A percentile compares a stretch with the other conserved stretches of the same genome.
Evolutionary conservation across 345 rosid species (phyloP).

Genomic region (Gossypium longicalyx): DNA sequence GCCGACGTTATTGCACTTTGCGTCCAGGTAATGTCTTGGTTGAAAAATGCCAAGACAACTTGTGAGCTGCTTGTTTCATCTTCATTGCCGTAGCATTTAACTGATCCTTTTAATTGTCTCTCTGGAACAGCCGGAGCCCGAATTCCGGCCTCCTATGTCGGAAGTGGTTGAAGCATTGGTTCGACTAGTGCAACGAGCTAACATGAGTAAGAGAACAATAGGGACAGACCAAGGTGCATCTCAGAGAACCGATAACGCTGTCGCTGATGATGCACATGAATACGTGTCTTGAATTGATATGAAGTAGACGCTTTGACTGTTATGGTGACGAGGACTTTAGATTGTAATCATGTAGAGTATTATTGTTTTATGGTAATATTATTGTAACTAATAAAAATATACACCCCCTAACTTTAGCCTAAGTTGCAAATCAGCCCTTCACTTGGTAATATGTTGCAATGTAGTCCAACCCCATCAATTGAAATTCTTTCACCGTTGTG

Average conservation of each 20-base stretch:
- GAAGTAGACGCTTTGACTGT: background rate
- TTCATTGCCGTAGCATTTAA: background rate
- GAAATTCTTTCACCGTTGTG: background rate
- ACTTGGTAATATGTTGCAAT: conserved; percentile 7
- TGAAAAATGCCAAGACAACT: background rate
- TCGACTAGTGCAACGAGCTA: conserved; percentile 86
- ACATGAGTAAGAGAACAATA: conserved; percentile 92
- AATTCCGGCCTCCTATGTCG: conserved; percentile 96
- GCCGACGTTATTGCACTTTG: conserved; percentile 98
- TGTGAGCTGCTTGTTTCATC: background rate
- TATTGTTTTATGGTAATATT: background rate
- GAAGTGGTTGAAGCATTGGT: conserved; percentile 98
- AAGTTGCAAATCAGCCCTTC: background rate
- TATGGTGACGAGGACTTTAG: background rate
- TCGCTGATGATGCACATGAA: conserved; percentile 29
- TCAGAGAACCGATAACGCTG: conserved; percentile 30
- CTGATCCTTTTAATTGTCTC: background rate
- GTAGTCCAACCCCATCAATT: background rate
- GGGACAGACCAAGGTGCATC: conserved; percentile 59
- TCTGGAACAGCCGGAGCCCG: conserved; percentile 81
- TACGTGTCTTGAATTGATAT: conserved; percentile 39
- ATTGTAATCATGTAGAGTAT: too few relatives aligned
- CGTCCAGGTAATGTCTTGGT: conserved; percentile 67
- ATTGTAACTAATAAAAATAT: background rate
- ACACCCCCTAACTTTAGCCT: background rate